Conservation (phyloP, 1,284 basidiomycete species). For the Meira nashicola region DNA sequence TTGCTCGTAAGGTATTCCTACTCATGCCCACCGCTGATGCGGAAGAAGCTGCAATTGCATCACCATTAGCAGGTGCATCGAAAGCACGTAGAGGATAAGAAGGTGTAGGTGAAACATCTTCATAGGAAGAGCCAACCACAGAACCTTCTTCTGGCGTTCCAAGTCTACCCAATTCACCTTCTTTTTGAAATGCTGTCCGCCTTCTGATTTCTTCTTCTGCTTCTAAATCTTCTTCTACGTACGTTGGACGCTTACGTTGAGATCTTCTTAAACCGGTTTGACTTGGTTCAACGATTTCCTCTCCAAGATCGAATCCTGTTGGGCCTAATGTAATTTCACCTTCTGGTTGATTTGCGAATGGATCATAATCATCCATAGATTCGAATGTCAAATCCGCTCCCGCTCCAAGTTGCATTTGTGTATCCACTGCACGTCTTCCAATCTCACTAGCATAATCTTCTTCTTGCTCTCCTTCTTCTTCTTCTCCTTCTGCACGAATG, state of each 20-base stretch:
- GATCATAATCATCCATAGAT: not conserved
- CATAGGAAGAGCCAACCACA: not conserved
- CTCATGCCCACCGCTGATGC: constrained; percentile 61
- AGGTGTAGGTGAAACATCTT: constrained; percentile 65
- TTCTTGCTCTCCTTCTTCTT: not conserved
- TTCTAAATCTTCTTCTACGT: not conserved
- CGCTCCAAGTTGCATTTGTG: not conserved
- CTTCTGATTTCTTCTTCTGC: not conserved
- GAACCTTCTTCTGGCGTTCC: not conserved
- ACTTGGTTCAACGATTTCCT: constrained; percentile 2
- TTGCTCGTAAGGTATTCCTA: constrained; percentile 83
- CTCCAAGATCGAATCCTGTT: not conserved
- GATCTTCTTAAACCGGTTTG: constrained; percentile 24
- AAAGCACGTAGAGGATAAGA: constrained; percentile 76
- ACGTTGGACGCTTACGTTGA: constrained; percentile 6
- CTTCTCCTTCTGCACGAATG: not conserved
- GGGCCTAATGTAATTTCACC: not conserved
- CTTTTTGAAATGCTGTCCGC: not conserved
- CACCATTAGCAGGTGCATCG: constrained; percentile 59
- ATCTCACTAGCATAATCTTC: not conserved
- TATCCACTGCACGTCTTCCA: not conserved
- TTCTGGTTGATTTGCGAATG: not conserved
- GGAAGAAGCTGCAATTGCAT: not conserved
- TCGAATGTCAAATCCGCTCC: not conserved
- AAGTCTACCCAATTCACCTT: not conserved